These are phyloP conservation scores for Grammothele lineata DNA, from an alignment of 768 basidiomycete genomes.

Conservation along the genomic window DNA sequence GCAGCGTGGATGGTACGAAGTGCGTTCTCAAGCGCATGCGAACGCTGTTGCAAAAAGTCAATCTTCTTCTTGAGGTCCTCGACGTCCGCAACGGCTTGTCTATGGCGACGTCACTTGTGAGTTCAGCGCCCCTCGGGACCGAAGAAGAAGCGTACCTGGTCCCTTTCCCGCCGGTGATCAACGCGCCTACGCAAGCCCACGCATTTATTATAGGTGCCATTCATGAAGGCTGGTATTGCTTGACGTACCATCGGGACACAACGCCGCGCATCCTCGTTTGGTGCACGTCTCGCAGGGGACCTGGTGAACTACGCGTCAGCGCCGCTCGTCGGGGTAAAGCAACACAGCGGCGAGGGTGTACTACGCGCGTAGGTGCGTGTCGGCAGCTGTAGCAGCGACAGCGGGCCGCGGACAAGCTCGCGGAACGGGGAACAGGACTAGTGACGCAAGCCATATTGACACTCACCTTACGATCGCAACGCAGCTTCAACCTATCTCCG, in stretches of 20 bases:
- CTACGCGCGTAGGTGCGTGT: too few relatives aligned
- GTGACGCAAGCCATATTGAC: too few relatives aligned
- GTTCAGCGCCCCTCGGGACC: too few relatives aligned
- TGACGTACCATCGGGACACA: slow-evolving; percentile 70
- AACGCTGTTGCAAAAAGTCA: slow-evolving; percentile 48
- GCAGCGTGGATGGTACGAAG: slow-evolving; percentile 46
- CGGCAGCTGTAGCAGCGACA: too few relatives aligned
- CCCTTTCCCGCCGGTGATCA: slow-evolving; percentile 52
- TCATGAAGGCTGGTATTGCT: neutral
- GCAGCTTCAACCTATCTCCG: slow-evolving; percentile 26
- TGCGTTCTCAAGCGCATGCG: slow-evolving; percentile 58
- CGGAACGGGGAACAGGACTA: too few relatives aligned
- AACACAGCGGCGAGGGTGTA: too few relatives aligned
- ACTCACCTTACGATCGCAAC: slow-evolving; percentile 30
- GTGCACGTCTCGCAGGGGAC: slow-evolving; percentile 78
- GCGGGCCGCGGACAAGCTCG: too few relatives aligned
- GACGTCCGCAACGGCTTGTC: slow-evolving; percentile 62
- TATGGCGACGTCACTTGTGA: slow-evolving; percentile 13
- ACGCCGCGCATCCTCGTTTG: slow-evolving; percentile 66
- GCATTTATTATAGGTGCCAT: neutral
- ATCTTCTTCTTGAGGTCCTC: slow-evolving; percentile 68
- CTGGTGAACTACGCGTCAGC: slow-evolving; percentile 28
- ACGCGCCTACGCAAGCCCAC: slow-evolving; percentile 35
- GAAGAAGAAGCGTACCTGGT: slow-evolving; percentile 39
- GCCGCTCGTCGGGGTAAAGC: too few relatives aligned